Evolutionary conservation across 164 flowering plant species (phyloP), one percentile per base, ranked within the genome.

Genomic region (Annona squamosa): DNA sequence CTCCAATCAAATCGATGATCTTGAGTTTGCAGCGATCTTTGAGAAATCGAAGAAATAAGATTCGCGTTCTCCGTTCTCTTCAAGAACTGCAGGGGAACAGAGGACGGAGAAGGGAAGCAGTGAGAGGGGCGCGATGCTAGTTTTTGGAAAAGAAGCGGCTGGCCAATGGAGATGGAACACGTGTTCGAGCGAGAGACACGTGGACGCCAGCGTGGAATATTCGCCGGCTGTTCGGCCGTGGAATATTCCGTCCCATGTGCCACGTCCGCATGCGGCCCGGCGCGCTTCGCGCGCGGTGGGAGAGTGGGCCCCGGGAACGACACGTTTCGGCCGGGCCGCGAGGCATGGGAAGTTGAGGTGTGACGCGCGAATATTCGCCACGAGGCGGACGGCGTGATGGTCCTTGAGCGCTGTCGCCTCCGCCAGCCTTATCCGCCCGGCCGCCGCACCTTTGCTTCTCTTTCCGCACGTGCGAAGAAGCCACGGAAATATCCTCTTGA

Each of bases 171-270:
- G 52, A 52, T 5, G 48, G 42, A 4, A 37, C 75, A 66, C 65
- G 75, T 44, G 52, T 41, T 42, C 16, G 4, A 26, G 61, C 3
- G 69, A 52, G 61, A 2, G 62, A 18, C 57, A 61, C 61, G 68
- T 37, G 3, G 72, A 19, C 48, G 70, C 65, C 72, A 56, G 44
- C 71, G 65, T 73, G 77, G 74, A 74, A 74, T 48, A 71, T 71
- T 70, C 71, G 73, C 70, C 70, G 73, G 69, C 65, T 45, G 43
- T 64, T 12, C 63, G 63, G 48, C 45, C 56, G 52, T 3, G 59
- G 73, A 73, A 69, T 72, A 64, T 73, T 69, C 74, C 59, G 62
- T n/a, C 12, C 67, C 75, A 76, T 48, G 78, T 68, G 75, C 72
- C 72, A 68, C 75, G 79, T 64, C 65, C 73, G 76, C 76, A 69